Base-by-base conservation (phyloP, 202 grass and related monocot species). In the Hordeum pubiflorum region DNA sequence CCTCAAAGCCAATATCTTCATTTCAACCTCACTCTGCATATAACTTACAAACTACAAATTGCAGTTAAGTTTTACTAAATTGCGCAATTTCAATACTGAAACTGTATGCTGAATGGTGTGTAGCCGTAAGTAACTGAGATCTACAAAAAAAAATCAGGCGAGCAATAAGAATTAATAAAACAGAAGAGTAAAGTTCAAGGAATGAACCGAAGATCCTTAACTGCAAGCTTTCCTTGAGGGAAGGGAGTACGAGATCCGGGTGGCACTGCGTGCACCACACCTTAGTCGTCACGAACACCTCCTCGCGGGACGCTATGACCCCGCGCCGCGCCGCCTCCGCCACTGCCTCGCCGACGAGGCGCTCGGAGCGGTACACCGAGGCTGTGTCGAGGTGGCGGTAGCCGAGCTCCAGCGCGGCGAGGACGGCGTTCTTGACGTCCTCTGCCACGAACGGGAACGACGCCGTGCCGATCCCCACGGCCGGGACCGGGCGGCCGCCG, bases 331-430 rank as follows among this genome's bases (percentile, higher is more conserved):
- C 8, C 38, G 90, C 90, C 38, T 89, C 86, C 6, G 86, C 60
- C 60, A 93, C 56, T 58, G 90, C 88, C 48, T 89, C 81, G 12
- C 89, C 90, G 11, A 91, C 66, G 15, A 64, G 37, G 15, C 8
- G 34, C 83, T 97, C 90, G 29, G 85, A 91, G 57, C 55, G n/a
- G 10, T 97, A 97, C n/a, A 91, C 27, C 2, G 90, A 82, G 0
- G 87, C 86, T 4, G 93, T 89, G 70, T 97, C 90, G 14, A 93
- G 80, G 55, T 97, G 90, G 75, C 88, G 93, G 76, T 94, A 94
- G 5, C 92, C 92, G 8, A 92, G 68, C 72, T 92, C 88, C 15
- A 92, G 75, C 0, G 87, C 92, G 3, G 81, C 32, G 68, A 90
- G 59, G 46, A 91, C 63, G 31, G 84, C 57, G 3, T 21, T 52